Evolutionary conservation across 768 basidiomycete genomes (phyloP).

Genomic region (Psilocybe cyanescens): DNA sequence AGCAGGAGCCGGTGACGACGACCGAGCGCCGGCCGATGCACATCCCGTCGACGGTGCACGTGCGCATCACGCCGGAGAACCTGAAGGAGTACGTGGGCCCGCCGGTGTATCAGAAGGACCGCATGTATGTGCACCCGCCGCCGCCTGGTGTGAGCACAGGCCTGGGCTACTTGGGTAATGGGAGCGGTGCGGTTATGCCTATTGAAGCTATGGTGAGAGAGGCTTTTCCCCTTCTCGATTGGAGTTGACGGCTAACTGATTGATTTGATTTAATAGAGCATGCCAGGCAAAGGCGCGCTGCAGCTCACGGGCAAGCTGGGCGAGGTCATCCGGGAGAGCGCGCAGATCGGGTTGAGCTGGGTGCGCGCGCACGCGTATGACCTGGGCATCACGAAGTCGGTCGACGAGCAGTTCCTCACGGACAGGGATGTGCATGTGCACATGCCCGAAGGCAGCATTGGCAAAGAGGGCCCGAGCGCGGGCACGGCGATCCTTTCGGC

Average conservation of each 20-base stretch:
- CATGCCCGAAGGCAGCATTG: conserved; percentile 94
- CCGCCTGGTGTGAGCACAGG: conserved; percentile 96
- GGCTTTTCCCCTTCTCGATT: conserved; percentile 3
- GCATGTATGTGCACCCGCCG: conserved; percentile 80
- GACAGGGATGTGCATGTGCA: conserved; percentile 94
- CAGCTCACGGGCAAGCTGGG: conserved; percentile 97
- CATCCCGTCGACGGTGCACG: conserved; percentile 78
- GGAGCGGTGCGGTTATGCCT: conserved; percentile 96
- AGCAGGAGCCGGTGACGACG: conserved; percentile 40
- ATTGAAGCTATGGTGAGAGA: conserved; percentile 91
- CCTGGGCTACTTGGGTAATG: conserved; percentile 94
- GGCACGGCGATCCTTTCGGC: conserved; percentile 93
- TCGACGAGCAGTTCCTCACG: conserved; percentile 78
- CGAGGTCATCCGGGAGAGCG: conserved; percentile 96
- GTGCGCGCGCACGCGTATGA: conserved; percentile 89
- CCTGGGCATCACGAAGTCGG: conserved; percentile 78
- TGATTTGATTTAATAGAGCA: conserved; percentile 55
- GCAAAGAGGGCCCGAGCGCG: conserved; percentile 96
- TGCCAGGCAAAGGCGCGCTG: conserved; percentile 94
- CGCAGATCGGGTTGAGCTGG: conserved; percentile 94
- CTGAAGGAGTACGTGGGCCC: conserved; percentile 97
- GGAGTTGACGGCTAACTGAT: not conserved
- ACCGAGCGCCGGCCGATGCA: conserved; percentile 77
- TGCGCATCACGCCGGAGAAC: conserved; percentile 84
- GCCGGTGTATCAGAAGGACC: conserved; percentile 92